Percentiles rank a stretch among this genome's conserved stretches.
phyloP scores from a whole-genome alignment of 305 asterid species.

The Fraxinus sp. region DNA sequence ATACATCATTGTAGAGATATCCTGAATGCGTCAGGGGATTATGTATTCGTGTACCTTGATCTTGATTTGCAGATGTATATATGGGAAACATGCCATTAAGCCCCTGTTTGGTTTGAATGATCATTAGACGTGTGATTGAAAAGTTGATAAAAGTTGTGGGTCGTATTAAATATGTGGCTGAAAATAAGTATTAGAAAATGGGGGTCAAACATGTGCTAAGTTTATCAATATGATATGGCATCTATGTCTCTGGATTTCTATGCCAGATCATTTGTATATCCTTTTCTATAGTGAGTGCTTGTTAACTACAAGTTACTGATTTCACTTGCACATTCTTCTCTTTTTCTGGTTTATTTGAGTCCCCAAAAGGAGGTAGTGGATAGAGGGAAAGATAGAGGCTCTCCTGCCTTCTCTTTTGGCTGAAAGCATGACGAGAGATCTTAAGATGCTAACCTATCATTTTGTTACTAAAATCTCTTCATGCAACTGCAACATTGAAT shows the following conservation, averaged over 20 bases:
- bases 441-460: background rate
- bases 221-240: background rate
- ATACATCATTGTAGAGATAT: background rate
- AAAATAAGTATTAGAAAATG: background rate
- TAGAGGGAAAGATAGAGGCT: background rate
- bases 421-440: background rate
- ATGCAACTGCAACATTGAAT: constrained; percentile 13
- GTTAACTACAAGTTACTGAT: background rate
- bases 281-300: background rate
- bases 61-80: background rate
- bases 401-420: background rate
- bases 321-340: background rate
- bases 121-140: background rate
- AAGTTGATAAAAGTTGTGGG: background rate
- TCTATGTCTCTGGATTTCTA: background rate
- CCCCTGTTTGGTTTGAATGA: background rate
- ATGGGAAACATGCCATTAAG: background rate
- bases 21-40: background rate
- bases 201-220: background rate
- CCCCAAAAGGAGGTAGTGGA: background rate
- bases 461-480: constrained; percentile 3
- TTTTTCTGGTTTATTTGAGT: background rate
- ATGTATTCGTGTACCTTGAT: background rate
- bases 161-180: background rate
- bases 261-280: background rate